A percentile compares a stretch with the other conserved stretches of the same genome.
These are phyloP conservation scores for Pythium vanterpoolii DNA, from an alignment of 352 stramenopile genomes.

Conservation along the genomic window DNA sequence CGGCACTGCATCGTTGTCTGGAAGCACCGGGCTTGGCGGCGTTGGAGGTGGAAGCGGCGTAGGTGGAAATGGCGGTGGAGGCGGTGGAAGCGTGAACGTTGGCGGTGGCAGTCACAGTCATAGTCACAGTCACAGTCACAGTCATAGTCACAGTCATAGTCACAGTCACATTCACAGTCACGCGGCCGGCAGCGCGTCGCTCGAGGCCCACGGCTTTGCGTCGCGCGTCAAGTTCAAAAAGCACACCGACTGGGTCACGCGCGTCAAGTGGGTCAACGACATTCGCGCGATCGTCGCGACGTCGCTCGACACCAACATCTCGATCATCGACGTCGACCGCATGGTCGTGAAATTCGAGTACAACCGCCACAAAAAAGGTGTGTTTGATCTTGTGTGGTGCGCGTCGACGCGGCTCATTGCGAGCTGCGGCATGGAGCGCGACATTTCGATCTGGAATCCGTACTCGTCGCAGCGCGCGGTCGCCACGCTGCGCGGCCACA, in stretches of 20 bases:
- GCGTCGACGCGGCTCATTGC: slow-evolving; percentile 69
- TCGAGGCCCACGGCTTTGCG: slow-evolving; percentile 63
- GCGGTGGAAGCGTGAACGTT: background rate
- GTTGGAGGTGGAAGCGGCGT: too few species aligned
- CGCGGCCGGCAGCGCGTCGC: slow-evolving; percentile 37
- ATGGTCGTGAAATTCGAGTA: slow-evolving; percentile 83
- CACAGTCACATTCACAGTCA: too few species aligned
- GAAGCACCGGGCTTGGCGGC: background rate
- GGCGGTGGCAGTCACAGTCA: background rate
- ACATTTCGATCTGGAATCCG: slow-evolving; percentile 89
- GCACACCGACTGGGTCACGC: slow-evolving; percentile 81
- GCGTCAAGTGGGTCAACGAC: slow-evolving; percentile 81
- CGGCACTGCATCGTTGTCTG: slow-evolving; percentile 10
- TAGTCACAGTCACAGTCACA: too few species aligned
- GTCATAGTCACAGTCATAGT: too few species aligned
- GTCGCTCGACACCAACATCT: slow-evolving; percentile 76
- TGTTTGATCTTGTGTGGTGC: slow-evolving; percentile 84
- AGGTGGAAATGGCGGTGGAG: background rate
- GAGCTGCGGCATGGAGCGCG: slow-evolving; percentile 80
- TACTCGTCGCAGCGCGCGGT: slow-evolving; percentile 83
- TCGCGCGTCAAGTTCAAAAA: slow-evolving; percentile 76
- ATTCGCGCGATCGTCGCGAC: slow-evolving; percentile 78
- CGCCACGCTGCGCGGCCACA: slow-evolving; percentile 67
- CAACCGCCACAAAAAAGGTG: slow-evolving; percentile 74
- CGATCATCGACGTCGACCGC: slow-evolving; percentile 77